Percentiles rank a stretch among this genome's conserved stretches.
phyloP scores from a whole-genome alignment of 2,329 filamentous ascomycete species.

The Pezicula carpinea region DNA sequence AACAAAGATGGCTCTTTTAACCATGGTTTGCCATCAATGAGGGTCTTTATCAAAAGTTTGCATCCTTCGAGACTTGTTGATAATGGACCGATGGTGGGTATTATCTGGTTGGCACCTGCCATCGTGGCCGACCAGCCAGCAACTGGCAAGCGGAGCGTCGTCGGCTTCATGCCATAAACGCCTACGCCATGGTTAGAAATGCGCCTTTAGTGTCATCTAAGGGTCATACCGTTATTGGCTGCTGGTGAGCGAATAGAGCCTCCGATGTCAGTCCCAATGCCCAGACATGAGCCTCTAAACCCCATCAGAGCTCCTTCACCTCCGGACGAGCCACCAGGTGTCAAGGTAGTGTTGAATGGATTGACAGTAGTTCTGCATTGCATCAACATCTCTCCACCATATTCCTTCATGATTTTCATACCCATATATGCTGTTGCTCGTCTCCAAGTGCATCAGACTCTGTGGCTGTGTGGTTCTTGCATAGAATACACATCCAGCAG shows the following conservation, averaged over 20 bases:
- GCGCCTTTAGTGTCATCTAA: conserved; percentile 30
- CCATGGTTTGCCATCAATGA: conserved; percentile 44
- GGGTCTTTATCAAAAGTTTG: conserved; percentile 36
- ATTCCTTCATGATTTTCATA: conserved; percentile 12
- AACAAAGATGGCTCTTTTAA: conserved; percentile 45
- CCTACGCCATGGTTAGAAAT: conserved; percentile 29
- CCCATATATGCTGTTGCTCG: conserved; percentile 43
- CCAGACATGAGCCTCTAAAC: conserved; percentile 45
- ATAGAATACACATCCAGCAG: conserved; percentile 47
- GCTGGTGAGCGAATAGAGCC: conserved; percentile 44
- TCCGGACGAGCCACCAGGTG: conserved; percentile 48
- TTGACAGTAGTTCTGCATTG: conserved; percentile 28
- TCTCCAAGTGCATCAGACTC: conserved; percentile 49
- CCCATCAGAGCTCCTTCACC: conserved; percentile 52
- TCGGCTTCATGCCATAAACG: conserved; percentile 28
- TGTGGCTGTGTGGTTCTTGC: conserved; percentile 50
- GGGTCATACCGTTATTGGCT: conserved; percentile 36
- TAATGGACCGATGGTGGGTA: conserved; percentile 48
- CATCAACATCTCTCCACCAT: background rate
- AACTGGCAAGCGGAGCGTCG: conserved; percentile 20
- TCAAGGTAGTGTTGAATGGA: conserved; percentile 46
- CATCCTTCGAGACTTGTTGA: conserved; percentile 46
- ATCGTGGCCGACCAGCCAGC: conserved; percentile 17
- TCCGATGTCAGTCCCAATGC: conserved; percentile 50
- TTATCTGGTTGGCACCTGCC: conserved; percentile 31